Percentiles rank a stretch among this genome's conserved stretches.
Evolutionary conservation across 495 filamentous ascomycete genomes (phyloP).

Genomic region (Aspergillus coremiiformis): DNA sequence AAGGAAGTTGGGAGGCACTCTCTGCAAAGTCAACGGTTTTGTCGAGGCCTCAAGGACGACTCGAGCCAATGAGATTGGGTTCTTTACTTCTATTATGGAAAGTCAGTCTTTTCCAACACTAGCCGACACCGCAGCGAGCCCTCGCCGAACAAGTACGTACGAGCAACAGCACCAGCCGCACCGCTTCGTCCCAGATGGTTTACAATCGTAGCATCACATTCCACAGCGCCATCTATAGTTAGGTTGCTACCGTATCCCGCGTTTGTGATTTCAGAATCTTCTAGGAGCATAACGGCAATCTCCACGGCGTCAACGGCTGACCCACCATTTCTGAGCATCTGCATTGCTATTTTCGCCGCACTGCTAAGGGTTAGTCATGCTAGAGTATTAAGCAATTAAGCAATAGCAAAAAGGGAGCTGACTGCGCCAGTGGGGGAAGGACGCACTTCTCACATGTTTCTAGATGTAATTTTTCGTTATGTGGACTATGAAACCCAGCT

Average conservation of each 20-base stretch:
- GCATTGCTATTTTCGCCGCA: constrained; percentile 73
- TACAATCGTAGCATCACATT: constrained; percentile 88
- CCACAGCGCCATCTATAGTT: constrained; percentile 80
- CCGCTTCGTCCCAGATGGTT: constrained; percentile 88
- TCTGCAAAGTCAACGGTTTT: constrained; percentile 64
- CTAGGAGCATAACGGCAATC: constrained; percentile 74
- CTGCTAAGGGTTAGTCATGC: constrained; percentile 38
- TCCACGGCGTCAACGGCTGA: constrained; percentile 88
- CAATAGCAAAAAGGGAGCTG: not conserved
- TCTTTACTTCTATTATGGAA: constrained; percentile 63
- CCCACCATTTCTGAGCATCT: constrained; percentile 65
- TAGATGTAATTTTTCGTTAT: constrained; percentile 78
- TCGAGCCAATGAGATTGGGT: constrained; percentile 83
- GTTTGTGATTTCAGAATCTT: constrained; percentile 93
- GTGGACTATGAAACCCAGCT: constrained; percentile 82
- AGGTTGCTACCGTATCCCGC: constrained; percentile 93
- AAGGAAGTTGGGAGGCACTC: constrained; percentile 88
- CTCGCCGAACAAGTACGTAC: constrained; percentile 45
- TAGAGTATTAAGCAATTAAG: not conserved
- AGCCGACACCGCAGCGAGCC: not conserved
- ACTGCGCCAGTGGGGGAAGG: not conserved
- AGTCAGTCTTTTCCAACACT: not conserved
- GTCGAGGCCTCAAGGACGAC: constrained; percentile 69
- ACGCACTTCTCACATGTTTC: constrained; percentile 81
- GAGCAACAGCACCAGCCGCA: constrained; percentile 79